Evolutionary conservation across 495 filamentous ascomycete genomes (phyloP).

Genomic region (Penicillium herquei): DNA sequence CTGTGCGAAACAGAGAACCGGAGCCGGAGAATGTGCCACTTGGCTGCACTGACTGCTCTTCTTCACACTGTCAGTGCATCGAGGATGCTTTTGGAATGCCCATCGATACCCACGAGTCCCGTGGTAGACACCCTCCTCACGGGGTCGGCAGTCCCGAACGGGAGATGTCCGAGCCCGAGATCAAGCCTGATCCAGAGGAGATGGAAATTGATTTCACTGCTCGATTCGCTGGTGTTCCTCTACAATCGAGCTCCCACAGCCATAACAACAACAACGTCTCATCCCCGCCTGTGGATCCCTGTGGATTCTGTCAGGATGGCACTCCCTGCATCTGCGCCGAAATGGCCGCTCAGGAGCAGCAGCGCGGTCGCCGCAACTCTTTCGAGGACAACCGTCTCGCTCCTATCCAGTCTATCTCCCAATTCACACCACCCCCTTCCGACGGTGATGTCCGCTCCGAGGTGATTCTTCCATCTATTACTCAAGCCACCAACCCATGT

Average conservation of each 20-base stretch:
- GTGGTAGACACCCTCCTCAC: slow-evolving; percentile 33
- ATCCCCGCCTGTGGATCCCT: slow-evolving; percentile 59
- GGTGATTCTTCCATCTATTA: slow-evolving; percentile 41
- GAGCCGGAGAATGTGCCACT: slow-evolving; percentile 36
- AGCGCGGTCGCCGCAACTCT: slow-evolving; percentile 29
- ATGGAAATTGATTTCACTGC: slow-evolving; percentile 75
- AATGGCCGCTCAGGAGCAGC: slow-evolving; percentile 52
- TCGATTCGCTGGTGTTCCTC: slow-evolving; percentile 53
- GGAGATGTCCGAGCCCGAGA: slow-evolving; percentile 37
- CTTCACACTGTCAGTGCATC: slow-evolving; percentile 64
- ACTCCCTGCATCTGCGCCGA: slow-evolving; percentile 84
- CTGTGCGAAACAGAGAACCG: slow-evolving; percentile 18
- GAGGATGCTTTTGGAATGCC: slow-evolving; percentile 60
- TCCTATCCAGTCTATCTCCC: slow-evolving; percentile 50
- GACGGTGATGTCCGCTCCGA: slow-evolving; percentile 58
- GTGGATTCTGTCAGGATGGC: slow-evolving; percentile 85
- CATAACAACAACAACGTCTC: slow-evolving; percentile 32
- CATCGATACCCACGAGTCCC: slow-evolving; percentile 28
- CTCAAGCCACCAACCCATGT: slow-evolving; percentile 52
- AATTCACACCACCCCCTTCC: slow-evolving; percentile 68
- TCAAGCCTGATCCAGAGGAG: slow-evolving; percentile 56
- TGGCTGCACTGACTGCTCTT: slow-evolving; percentile 66
- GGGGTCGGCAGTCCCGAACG: slow-evolving; percentile 29
- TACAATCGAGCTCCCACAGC: slow-evolving; percentile 22
- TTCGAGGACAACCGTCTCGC: slow-evolving; percentile 49